Percentiles rank a stretch among this genome's conserved stretches.
These are phyloP conservation scores for Amesomyces nigricolor DNA, from an alignment of 2,329 filamentous ascomycete genomes.

Conservation along the genomic window DNA sequence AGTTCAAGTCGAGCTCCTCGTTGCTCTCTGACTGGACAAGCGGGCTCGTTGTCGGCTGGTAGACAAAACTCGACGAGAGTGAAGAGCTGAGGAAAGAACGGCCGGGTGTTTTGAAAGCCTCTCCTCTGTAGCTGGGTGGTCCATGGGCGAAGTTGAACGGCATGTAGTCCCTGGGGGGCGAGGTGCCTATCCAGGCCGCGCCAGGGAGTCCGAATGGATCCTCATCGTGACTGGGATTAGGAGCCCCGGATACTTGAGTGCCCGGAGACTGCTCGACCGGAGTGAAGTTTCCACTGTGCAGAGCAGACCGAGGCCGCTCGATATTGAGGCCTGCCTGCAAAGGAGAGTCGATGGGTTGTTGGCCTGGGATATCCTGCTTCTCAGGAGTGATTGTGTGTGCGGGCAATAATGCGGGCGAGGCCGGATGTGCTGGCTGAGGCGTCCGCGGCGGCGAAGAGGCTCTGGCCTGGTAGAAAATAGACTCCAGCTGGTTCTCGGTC, in stretches of 20 bases:
- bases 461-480: slow-evolving; percentile 34
- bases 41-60: slow-evolving; percentile 86
- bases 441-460: slow-evolving; percentile 35
- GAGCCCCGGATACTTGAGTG: slow-evolving; percentile 21
- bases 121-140: slow-evolving; percentile 30
- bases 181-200: slow-evolving; percentile 48
- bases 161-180: slow-evolving; percentile 48
- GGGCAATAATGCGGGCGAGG: slow-evolving; percentile 39
- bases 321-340: slow-evolving; percentile 58
- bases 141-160: slow-evolving; percentile 41
- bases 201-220: slow-evolving; percentile 16
- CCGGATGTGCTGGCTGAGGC: slow-evolving; percentile 32
- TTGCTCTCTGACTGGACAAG: slow-evolving; percentile 85
- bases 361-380: slow-evolving; percentile 32
- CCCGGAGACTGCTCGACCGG: slow-evolving; percentile 33
- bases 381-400: slow-evolving; percentile 45
- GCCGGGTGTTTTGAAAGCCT: slow-evolving; percentile 38
- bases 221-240: slow-evolving; percentile 3
- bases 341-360: slow-evolving; percentile 37
- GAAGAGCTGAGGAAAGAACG: slow-evolving; percentile 65
- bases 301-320: slow-evolving; percentile 72
- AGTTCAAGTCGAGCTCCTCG: slow-evolving; percentile 63
- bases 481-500: slow-evolving; percentile 35
- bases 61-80: slow-evolving; percentile 71
- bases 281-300: slow-evolving; percentile 64